Evolutionary conservation across 345 rosid genomes (phyloP).

Genomic region (Populus tremula): DNA sequence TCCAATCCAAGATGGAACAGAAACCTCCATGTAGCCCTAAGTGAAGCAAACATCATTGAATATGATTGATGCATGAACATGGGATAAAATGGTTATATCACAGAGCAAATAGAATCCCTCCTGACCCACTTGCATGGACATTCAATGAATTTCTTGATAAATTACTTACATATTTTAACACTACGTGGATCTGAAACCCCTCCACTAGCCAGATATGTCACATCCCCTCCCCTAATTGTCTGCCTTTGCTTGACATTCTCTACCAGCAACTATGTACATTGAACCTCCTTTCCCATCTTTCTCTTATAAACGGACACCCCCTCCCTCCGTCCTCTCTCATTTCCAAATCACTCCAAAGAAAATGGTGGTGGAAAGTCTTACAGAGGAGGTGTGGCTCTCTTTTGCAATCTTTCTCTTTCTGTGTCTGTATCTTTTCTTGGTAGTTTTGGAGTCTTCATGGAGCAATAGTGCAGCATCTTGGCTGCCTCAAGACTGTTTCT

Average conservation of each 20-base stretch:
- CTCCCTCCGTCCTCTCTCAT: neutral
- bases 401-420: constrained; percentile 8
- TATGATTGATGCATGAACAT: neutral
- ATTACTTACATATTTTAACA: too few relatives aligned
- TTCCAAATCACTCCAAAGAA: neutral
- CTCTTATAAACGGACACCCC: neutral
- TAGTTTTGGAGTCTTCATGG: constrained; percentile 18
- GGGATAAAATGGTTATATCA: neutral
- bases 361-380: neutral
- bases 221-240: neutral
- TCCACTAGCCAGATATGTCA: neutral
- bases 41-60: neutral
- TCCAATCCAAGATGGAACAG: neutral
- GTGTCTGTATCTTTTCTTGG: constrained; percentile 3
- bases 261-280: neutral
- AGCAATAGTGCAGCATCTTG: neutral
- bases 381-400: constrained; percentile 12
- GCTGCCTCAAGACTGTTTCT: constrained; percentile 12
- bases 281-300: neutral
- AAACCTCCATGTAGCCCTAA: neutral
- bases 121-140: neutral
- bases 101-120: neutral
- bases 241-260: neutral
- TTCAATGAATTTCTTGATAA: neutral
- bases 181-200: neutral